Percentiles rank a stretch among this genome's conserved stretches.
These are phyloP conservation scores for Pseudoturritis turrita DNA, from an alignment of 345 rosid species.

Conservation along the genomic window DNA sequence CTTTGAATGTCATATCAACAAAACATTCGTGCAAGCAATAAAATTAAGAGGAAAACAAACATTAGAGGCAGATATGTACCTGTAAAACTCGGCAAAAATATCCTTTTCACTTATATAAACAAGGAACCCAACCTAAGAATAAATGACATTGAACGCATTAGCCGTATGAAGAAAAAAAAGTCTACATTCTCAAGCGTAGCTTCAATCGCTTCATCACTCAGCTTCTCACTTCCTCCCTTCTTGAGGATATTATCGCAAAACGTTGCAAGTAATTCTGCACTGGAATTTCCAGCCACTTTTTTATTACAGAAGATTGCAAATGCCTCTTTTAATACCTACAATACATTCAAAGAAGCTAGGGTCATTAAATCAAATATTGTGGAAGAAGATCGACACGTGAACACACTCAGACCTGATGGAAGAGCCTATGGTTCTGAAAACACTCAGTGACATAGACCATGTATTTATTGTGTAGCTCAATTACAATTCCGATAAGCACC, in stretches of 20 bases:
- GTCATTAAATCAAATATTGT: slow-evolving; percentile 2
- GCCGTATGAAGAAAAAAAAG: not conserved
- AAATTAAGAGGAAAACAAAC: not conserved
- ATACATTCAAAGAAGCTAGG: not conserved
- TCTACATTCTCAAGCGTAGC: slow-evolving; percentile 17
- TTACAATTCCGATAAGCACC: slow-evolving; percentile 62
- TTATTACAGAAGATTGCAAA: slow-evolving; percentile 34
- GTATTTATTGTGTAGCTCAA: slow-evolving; percentile 56
- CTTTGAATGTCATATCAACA: slow-evolving; percentile 1
- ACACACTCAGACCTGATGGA: slow-evolving; percentile 9
- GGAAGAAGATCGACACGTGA: not conserved
- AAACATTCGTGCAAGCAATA: not conserved
- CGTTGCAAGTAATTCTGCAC: slow-evolving; percentile 31
- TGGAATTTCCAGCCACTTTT: slow-evolving; percentile 21
- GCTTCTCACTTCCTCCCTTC: slow-evolving; percentile 25
- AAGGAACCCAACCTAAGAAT: slow-evolving; percentile 36
- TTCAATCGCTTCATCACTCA: slow-evolving; percentile 22
- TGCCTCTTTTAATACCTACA: slow-evolving; percentile 31
- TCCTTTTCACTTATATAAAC: slow-evolving; percentile 68
- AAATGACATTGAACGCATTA: not conserved
- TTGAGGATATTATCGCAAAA: slow-evolving; percentile 28
- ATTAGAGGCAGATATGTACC: slow-evolving; percentile 3
- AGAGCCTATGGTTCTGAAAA: slow-evolving; percentile 16
- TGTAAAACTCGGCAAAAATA: slow-evolving; percentile 70
- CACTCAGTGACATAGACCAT: slow-evolving; percentile 15